phyloP scores from a whole-genome alignment of 176 grass and related monocot genomes.

The Carex cristatella region DNA sequence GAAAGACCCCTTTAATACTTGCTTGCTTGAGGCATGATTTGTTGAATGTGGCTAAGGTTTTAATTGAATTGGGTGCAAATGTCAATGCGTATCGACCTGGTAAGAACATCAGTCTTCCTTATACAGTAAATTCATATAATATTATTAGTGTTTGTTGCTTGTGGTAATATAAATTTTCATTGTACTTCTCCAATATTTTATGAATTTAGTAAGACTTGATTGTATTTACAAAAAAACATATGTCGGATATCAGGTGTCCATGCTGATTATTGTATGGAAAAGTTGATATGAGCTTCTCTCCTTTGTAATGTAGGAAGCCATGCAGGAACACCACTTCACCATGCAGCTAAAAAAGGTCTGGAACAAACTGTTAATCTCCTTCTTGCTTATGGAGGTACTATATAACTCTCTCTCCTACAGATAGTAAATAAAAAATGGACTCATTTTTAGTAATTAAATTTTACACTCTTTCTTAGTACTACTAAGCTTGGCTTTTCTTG shows the following conservation, averaged over 20 bases:
- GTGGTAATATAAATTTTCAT: background rate
- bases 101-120: slow-evolving; percentile 12
- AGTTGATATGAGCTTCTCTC: background rate
- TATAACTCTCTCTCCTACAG: background rate
- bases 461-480: background rate
- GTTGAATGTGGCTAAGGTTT: slow-evolving; percentile 45
- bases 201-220: background rate
- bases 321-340: slow-evolving; percentile 84
- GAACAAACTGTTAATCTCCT: slow-evolving; percentile 74
- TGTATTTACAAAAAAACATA: background rate
- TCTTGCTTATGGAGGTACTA: slow-evolving; percentile 75
- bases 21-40: slow-evolving; percentile 76
- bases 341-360: slow-evolving; percentile 87
- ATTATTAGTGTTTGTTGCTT: background rate
- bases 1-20: slow-evolving; percentile 77
- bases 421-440: background rate
- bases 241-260: background rate
- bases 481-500: background rate
- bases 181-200: background rate
- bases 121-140: background rate
- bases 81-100: slow-evolving; percentile 78
- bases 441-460: background rate
- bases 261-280: background rate
- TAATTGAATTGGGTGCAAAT: slow-evolving; percentile 80
- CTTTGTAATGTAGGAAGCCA: slow-evolving; percentile 40